Evolutionary conservation across 768 basidiomycete species (phyloP).

Genomic region (Trametes elegans): DNA sequence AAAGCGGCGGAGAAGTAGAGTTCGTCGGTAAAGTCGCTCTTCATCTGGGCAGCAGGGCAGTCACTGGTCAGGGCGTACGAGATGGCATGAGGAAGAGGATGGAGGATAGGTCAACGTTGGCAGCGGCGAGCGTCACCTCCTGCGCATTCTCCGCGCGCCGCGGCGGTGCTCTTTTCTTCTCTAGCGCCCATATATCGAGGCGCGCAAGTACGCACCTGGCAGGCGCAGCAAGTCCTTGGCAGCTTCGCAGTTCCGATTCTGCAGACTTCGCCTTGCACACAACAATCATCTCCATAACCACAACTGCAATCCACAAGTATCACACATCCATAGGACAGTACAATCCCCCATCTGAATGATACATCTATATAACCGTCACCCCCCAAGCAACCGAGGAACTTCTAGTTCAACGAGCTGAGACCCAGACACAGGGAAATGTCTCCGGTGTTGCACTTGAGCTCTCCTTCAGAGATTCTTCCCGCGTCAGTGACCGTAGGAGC

Average conservation of each 20-base stretch:
- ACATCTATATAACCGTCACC: neutral
- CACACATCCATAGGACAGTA: too few relatives aligned
- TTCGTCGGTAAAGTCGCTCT: conserved; percentile 35
- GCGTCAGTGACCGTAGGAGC: neutral
- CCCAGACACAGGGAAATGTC: neutral
- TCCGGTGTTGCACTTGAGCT: neutral
- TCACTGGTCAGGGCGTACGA: conserved; percentile 3
- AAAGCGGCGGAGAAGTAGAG: conserved; percentile 55
- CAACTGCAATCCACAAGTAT: too few relatives aligned
- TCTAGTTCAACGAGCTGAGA: too few relatives aligned
- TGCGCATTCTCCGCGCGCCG: neutral
- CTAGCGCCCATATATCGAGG: neutral
- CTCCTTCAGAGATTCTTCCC: neutral
- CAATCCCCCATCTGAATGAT: too few relatives aligned
- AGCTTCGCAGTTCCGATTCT: too few relatives aligned
- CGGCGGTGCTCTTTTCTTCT: conserved; percentile 1
- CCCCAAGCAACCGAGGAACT: too few relatives aligned
- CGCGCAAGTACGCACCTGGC: too few relatives aligned
- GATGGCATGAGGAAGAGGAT: conserved; percentile 5
- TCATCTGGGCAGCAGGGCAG: conserved; percentile 27
- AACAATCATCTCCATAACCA: too few relatives aligned
- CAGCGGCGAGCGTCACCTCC: conserved; percentile 5
- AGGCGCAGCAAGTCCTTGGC: too few relatives aligned
- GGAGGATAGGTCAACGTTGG: conserved; percentile 10
- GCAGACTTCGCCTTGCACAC: too few relatives aligned